Percentiles rank a stretch among this genome's conserved stretches.
These are phyloP conservation scores for Amauroascus niger DNA, from an alignment of 2,329 filamentous ascomycete genomes.

Conservation along the genomic window DNA sequence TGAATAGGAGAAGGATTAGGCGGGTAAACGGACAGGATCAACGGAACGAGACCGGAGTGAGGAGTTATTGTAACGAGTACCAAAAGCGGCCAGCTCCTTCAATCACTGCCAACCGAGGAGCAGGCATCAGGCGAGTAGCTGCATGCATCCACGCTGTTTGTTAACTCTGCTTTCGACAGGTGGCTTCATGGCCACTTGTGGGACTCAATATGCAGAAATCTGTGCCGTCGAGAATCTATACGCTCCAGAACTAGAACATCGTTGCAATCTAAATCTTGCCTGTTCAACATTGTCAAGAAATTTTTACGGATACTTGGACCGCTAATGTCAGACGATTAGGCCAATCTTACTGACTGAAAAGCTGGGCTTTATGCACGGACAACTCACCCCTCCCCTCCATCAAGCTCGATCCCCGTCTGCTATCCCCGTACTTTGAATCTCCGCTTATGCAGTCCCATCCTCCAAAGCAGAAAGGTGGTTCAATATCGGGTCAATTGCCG, in stretches of 20 bases:
- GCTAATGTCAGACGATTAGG: background rate
- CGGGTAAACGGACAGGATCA: too few relatives aligned
- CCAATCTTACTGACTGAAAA: background rate
- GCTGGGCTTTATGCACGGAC: background rate
- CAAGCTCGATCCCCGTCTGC: background rate
- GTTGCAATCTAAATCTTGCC: too few relatives aligned
- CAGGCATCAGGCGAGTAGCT: background rate
- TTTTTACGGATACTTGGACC: too few relatives aligned
- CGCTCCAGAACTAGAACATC: too few relatives aligned
- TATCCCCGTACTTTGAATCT: background rate
- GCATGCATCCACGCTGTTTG: background rate
- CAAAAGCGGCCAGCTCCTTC: background rate
- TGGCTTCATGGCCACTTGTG: background rate
- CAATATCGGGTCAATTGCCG: background rate
- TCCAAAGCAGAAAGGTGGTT: background rate
- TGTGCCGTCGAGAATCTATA: too few relatives aligned
- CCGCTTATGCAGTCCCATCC: background rate
- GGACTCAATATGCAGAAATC: background rate
- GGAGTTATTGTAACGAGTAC: background rate
- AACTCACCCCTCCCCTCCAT: slow-evolving; percentile 4
- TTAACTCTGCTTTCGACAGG: background rate
- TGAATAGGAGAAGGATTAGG: background rate
- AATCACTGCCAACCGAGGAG: background rate
- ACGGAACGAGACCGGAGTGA: background rate
- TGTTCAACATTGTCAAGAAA: too few relatives aligned